phyloP scores from a whole-genome alignment of 1,284 basidiomycete species.

The Pisolithus thermaeus region DNA sequence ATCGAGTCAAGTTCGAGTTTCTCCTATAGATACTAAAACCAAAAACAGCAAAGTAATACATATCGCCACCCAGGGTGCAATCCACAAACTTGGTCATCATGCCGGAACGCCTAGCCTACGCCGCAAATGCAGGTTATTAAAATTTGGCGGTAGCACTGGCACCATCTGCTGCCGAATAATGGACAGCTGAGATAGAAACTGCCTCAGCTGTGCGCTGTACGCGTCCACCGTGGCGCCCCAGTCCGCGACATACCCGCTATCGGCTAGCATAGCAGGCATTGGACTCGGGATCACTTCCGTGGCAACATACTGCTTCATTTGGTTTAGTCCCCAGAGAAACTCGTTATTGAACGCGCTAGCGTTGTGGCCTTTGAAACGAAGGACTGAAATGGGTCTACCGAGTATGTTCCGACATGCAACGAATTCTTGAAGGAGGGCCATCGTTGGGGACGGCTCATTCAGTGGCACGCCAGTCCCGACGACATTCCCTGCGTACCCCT shows the following conservation, averaged over 20 bases:
- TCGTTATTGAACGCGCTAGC: slow-evolving; percentile 23
- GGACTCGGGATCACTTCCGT: slow-evolving; percentile 22
- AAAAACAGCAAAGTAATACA: not conserved
- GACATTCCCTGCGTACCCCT: slow-evolving; percentile 21
- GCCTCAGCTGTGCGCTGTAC: slow-evolving; percentile 25
- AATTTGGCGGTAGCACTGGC: slow-evolving; percentile 28
- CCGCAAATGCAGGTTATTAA: slow-evolving; percentile 28
- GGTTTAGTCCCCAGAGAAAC: slow-evolving; percentile 26
- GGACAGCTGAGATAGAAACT: slow-evolving; percentile 28
- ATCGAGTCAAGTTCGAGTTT: not conserved
- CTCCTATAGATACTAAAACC: not conserved
- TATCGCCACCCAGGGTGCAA: not conserved
- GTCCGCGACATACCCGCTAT: slow-evolving; percentile 24
- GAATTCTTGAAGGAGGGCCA: slow-evolving; percentile 26
- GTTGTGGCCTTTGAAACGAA: slow-evolving; percentile 29
- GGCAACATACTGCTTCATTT: slow-evolving; percentile 21
- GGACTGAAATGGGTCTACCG: slow-evolving; percentile 16
- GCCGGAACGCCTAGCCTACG: slow-evolving; percentile 22
- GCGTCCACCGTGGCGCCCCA: slow-evolving; percentile 27
- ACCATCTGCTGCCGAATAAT: slow-evolving; percentile 26
- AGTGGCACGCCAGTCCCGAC: slow-evolving; percentile 19
- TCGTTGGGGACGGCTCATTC: slow-evolving; percentile 28
- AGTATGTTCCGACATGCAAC: slow-evolving; percentile 17
- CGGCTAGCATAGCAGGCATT: slow-evolving; percentile 13
- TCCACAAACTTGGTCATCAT: not conserved